Conservation (phyloP, 139 green algal genomes). For the Auxenochlorella protothecoides region DNA sequence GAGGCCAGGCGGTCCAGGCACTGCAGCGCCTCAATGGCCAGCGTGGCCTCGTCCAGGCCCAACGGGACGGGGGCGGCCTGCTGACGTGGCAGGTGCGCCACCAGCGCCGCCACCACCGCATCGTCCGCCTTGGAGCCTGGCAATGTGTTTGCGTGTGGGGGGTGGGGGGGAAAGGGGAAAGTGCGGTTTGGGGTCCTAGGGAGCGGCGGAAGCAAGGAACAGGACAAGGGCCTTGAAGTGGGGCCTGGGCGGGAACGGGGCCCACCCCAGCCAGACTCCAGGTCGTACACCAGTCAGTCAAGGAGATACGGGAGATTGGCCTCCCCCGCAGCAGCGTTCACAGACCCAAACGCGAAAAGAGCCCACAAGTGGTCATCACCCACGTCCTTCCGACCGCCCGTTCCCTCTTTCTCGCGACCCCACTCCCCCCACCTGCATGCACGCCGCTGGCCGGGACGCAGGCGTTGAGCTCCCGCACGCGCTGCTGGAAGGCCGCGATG, state of each 20-base stretch:
- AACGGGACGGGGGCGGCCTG: conserved; percentile 10
- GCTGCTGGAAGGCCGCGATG: conserved; percentile 35
- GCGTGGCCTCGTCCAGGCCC: conserved; percentile 16
- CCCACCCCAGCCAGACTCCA: too few relatives aligned
- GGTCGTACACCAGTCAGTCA: not conserved
- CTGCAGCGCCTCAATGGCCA: conserved; percentile 54
- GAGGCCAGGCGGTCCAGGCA: conserved; percentile 56
- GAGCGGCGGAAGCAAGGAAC: too few relatives aligned
- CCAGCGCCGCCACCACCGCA: conserved; percentile 15
- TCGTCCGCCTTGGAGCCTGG: conserved; percentile 21
- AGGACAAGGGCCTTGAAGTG: too few relatives aligned
- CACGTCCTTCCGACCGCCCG: too few relatives aligned
- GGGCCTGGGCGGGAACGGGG: too few relatives aligned
- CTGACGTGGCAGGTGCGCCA: conserved; percentile 41
- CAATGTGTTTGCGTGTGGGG: too few relatives aligned
- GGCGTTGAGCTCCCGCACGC: conserved; percentile 69
- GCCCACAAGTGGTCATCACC: too few relatives aligned
- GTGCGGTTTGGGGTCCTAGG: too few relatives aligned
- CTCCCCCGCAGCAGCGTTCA: not conserved
- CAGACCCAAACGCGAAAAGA: too few relatives aligned
- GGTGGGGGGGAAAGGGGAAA: too few relatives aligned
- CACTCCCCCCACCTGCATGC: conserved; percentile 1
- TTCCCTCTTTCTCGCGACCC: too few relatives aligned
- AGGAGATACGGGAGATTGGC: not conserved
- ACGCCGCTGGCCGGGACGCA: conserved; percentile 63